Base-by-base conservation (phyloP, 805 yeast genomes). In the Ogataea pignaliae region DNA sequence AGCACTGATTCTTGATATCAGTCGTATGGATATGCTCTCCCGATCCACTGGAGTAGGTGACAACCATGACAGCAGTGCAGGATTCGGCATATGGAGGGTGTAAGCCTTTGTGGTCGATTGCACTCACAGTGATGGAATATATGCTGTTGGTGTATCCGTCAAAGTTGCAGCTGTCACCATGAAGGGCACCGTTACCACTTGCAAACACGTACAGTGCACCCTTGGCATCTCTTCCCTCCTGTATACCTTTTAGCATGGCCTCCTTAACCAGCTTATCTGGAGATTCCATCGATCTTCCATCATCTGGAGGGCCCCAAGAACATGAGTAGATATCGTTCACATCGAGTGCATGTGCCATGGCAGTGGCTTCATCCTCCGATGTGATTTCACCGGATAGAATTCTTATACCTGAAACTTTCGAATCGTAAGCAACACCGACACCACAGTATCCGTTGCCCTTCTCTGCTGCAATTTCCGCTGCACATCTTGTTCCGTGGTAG, bases 261-360 rank as follows among this genome's bases (percentile, higher is more conserved):
- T 86, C 80, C 56, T 78, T 76, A 7, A 91, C 96, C 28, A 91
- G 56, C 30, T 69, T 62, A 18, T 87, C 86, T 0, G 99, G 99
- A 3, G 79, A 93, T 41, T 87, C 89, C 74, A 93, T 78, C 1
- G 95, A 78, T 44, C 64, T 72, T 0, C 99, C 99, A 61, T 91
- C 87, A 63, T 93, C 99, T 3, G 88, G 77, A 2, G 99, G 99
- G 8, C 99, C 99, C 99, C 99, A 93, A 3, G 97, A 88, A 64
- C 99, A 93, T 3, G 96, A 87, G 62, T 89, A 93, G 34, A 93
- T 93, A 63, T 93, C 96, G 64, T 93, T 93, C 26, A 79, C 76
- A 48, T 88, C 90, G 50, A 85, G 68, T 0, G 81, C 90, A 64
- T 86, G 85, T 32, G 86, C 73, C 72, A 93, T 70, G 1, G 98